Evolutionary conservation across 306 rosid species (phyloP), one percentile per base, ranked within the genome.

Genomic region (Biancaea sappan): DNA sequence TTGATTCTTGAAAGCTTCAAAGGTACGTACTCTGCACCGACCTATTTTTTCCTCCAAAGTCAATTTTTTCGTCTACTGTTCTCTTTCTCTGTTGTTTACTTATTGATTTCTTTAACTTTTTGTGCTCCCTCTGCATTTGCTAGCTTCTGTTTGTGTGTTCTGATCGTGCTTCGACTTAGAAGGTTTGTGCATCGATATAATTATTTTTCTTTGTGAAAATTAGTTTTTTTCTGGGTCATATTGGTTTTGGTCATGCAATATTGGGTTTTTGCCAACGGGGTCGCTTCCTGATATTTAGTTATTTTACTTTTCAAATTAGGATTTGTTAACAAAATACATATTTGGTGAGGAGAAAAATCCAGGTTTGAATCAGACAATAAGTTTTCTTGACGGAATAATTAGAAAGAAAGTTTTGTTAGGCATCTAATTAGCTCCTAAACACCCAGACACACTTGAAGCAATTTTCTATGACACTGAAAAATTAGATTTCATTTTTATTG

Each of bases 231-330:
- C 70, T 71, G 65, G 76, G 70, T 85, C 81, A 22, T 56, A 31
- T 29, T 29, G 76, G 86, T 78, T 50, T 73, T 72, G 82, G 68
- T 80, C 72, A 6, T 77, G 3, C 66, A 76, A 72, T 47, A 75
- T 38, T 83, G 87, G 51, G n/a, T n/a, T n/a, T n/a, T n/a, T n/a
- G n/a, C n/a, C n/a, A 72, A 71, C 64, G 72, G 77, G 72, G 86
- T 86, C 85, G 77, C 80, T 87, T 83, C 83, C 90, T 69, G 69
- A 31, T 79, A 57, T 71, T 46, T 84, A n/a, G n/a, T 77, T 80
- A 54, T 78, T 78, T 76, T 84, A 71, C 43, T 51, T 67, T 54
- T 28, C 26, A 14, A 47, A 14, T 69, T 73, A 6, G 37, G 21
- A 58, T 56, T 51, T 26, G 69, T 83, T 61, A 67, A 64, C 40